Evolutionary conservation across 768 basidiomycete genomes (phyloP).

Genomic region (Royoungia palumana): DNA sequence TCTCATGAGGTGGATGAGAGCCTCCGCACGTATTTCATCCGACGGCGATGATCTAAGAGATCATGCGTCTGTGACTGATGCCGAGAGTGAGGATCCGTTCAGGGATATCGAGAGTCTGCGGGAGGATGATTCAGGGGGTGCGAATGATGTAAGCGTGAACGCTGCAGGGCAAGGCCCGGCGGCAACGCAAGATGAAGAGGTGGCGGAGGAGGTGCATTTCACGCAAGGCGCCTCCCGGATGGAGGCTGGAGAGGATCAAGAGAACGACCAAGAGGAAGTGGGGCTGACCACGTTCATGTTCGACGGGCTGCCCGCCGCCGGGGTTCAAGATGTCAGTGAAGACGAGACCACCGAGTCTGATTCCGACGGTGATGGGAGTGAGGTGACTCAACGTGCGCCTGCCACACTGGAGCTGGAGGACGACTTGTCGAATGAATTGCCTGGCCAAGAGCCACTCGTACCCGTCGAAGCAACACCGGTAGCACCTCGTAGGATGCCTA

Average conservation of each 20-base stretch:
- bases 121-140: conserved; percentile 50
- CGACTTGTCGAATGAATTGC: conserved; percentile 25
- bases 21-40: conserved; percentile 36
- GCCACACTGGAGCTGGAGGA: conserved; percentile 36
- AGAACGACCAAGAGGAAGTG: conserved; percentile 62
- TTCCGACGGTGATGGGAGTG: conserved; percentile 27
- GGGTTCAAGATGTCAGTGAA: conserved; percentile 38
- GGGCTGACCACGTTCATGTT: conserved; percentile 72
- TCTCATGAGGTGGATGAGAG: conserved; percentile 84
- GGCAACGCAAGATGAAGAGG: conserved; percentile 10
- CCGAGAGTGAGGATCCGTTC: conserved; percentile 85
- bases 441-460: not conserved
- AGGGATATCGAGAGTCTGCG: conserved; percentile 84
- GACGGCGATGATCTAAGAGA: conserved; percentile 31
- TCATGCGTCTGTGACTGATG: conserved; percentile 32
- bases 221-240: conserved; percentile 35
- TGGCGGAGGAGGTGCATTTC: conserved; percentile 15
- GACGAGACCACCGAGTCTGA: conserved; percentile 41
- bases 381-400: conserved; percentile 6
- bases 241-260: conserved; percentile 45
- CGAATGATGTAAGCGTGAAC: conserved; percentile 3
- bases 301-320: conserved; percentile 54
- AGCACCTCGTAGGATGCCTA: conserved; percentile 9
- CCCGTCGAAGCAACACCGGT: conserved; percentile 21
- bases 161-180: conserved; percentile 1